phyloP scores from a whole-genome alignment of 2,329 filamentous ascomycete species.

The Apiospora hydei region DNA sequence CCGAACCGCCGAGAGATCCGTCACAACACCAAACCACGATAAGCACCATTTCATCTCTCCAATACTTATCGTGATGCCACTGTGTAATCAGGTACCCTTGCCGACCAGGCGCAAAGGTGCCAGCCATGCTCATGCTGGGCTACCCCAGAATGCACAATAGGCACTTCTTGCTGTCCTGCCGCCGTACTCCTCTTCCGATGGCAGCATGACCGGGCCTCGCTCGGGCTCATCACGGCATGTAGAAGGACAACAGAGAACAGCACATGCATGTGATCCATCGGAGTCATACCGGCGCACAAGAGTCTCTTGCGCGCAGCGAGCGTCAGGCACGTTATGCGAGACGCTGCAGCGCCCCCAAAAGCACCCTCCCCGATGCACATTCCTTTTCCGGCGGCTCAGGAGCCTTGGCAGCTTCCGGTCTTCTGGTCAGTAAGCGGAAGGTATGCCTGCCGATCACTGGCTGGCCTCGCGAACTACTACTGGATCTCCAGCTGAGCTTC shows the following conservation, averaged over 20 bases:
- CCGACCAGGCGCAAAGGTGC: background rate
- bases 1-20: constrained; percentile 10
- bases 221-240: constrained; percentile 7
- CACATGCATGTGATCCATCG: background rate
- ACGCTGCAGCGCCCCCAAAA: background rate
- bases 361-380: background rate
- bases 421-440: background rate
- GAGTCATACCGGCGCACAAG: background rate
- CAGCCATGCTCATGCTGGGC: background rate
- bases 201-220: background rate
- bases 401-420: constrained; percentile 5
- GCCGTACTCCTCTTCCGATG: constrained; percentile 1
- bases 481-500: background rate
- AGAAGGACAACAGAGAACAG: background rate
- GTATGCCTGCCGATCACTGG: background rate
- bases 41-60: background rate
- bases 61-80: background rate
- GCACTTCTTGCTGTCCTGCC: background rate
- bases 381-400: constrained; percentile 7
- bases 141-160: constrained; percentile 14
- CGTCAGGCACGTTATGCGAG: background rate
- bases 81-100: background rate
- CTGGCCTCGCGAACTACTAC: constrained; percentile 7
- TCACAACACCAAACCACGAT: background rate
- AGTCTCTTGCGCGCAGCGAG: background rate